phyloP scores from a whole-genome alignment of 140 eudicot genomes.

The Oenanthe javanica region DNA sequence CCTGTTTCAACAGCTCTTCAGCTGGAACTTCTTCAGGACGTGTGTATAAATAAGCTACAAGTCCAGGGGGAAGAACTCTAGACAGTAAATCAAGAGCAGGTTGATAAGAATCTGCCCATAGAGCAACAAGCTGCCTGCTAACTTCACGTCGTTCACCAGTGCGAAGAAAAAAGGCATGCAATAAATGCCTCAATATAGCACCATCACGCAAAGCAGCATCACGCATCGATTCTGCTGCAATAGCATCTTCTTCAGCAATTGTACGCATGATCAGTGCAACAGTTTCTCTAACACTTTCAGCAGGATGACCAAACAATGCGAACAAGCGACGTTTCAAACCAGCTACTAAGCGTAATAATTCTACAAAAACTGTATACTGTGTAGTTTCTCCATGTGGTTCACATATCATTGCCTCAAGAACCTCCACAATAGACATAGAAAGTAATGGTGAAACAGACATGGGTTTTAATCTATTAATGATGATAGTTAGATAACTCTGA shows the following conservation, averaged over 20 bases:
- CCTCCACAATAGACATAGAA: slow-evolving; percentile 92
- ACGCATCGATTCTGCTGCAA: slow-evolving; percentile 99
- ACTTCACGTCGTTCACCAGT: slow-evolving; percentile 87
- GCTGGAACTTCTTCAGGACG: slow-evolving; percentile 45
- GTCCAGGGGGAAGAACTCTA: slow-evolving; percentile 93
- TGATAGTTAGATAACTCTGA: slow-evolving; percentile 57
- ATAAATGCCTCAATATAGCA: slow-evolving; percentile 83
- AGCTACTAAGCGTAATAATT: slow-evolving; percentile 85
- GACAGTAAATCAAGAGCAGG: slow-evolving; percentile 91
- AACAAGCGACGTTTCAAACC: slow-evolving; percentile 85
- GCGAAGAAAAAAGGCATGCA: slow-evolving; percentile 78
- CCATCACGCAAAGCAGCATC: slow-evolving; percentile 99
- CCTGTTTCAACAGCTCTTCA: slow-evolving; percentile 56
- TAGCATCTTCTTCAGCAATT: slow-evolving; percentile 98
- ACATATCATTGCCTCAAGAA: slow-evolving; percentile 95
- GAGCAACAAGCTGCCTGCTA: slow-evolving; percentile 97
- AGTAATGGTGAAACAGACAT: slow-evolving; percentile 86
- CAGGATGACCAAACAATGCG: slow-evolving; percentile 93
- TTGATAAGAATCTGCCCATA: slow-evolving; percentile 99
- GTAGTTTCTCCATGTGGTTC: slow-evolving; percentile 97
- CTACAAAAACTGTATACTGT: slow-evolving; percentile 86
- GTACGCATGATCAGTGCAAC: slow-evolving; percentile 98
- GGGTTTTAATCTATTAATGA: slow-evolving; percentile 87
- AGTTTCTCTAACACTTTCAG: slow-evolving; percentile 90
- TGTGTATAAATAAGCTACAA: slow-evolving; percentile 94